These are phyloP conservation scores for Circinella umbellata DNA, from an alignment of 371 early-diverging fungal species.

Conservation along the genomic window DNA sequence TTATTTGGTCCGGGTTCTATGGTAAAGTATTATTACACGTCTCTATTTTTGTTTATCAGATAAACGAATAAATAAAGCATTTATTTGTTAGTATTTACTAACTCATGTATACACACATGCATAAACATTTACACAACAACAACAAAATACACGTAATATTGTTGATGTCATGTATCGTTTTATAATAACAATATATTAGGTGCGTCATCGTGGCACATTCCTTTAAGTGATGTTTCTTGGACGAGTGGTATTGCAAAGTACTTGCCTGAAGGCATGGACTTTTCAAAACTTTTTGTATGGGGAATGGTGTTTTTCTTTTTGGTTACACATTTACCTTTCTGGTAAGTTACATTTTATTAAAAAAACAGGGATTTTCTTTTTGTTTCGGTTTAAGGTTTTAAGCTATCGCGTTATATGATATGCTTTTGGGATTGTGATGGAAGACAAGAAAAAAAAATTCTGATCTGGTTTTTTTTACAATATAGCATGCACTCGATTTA, in stretches of 20 bases:
- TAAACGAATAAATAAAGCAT: neutral
- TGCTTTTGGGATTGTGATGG: neutral
- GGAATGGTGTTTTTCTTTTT: constrained; percentile 41
- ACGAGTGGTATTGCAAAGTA: constrained; percentile 23
- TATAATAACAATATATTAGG: constrained; percentile 24
- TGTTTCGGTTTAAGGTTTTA: no score
- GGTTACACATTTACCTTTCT: constrained; percentile 45
- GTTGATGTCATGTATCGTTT: constrained; percentile 2
- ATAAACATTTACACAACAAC: neutral
- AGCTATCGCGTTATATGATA: neutral
- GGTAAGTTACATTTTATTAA: constrained; percentile 28
- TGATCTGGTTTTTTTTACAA: neutral
- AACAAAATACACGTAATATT: neutral
- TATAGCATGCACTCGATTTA: constrained; percentile 51
- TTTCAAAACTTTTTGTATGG: constrained; percentile 45
- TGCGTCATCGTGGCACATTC: constrained; percentile 44
- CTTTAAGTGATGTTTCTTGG: constrained; percentile 27
- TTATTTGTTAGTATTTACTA: no score
- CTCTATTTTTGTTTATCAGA: no score
- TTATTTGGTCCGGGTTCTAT: constrained; percentile 73
- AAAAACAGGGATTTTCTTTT: no score
- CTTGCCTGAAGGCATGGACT: constrained; percentile 31
- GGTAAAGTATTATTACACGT: constrained; percentile 30
- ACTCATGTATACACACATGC: no score
- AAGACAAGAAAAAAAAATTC: neutral